A percentile compares a stretch with the other conserved stretches of the same genome.
These are phyloP conservation scores for Exophiala calicioides DNA, from an alignment of 2,329 filamentous ascomycete species.

Conservation along the genomic window DNA sequence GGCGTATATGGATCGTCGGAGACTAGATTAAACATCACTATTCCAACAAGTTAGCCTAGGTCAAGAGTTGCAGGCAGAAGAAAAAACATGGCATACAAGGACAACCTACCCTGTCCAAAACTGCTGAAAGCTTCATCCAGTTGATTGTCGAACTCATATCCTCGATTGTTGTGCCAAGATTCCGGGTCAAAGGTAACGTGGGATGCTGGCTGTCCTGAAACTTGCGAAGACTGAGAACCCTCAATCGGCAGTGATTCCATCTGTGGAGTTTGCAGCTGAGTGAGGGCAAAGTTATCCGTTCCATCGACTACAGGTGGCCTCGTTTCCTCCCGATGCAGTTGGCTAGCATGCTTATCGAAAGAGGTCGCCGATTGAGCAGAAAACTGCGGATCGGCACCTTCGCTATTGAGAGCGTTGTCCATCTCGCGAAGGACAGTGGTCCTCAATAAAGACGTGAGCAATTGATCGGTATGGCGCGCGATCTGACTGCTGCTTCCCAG, in stretches of 20 bases:
- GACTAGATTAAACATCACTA: slow-evolving; percentile 17
- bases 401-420: slow-evolving; percentile 15
- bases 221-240: background rate
- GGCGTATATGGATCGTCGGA: slow-evolving; percentile 14
- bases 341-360: background rate
- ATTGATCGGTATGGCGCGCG: slow-evolving; percentile 33
- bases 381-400: background rate
- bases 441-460: slow-evolving; percentile 34
- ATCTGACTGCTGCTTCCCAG: slow-evolving; percentile 32
- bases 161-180: background rate
- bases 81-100: background rate
- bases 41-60: no score
- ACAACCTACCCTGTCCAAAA: slow-evolving; percentile 13
- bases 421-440: slow-evolving; percentile 31
- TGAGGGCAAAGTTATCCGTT: background rate
- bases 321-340: background rate
- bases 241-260: no score
- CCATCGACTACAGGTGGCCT: background rate
- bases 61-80: no score
- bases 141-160: slow-evolving; percentile 11
- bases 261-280: background rate
- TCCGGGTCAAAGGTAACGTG: slow-evolving; percentile 4
- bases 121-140: slow-evolving; percentile 14
- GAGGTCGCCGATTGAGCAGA: background rate
- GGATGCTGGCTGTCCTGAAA: background rate